phyloP scores from a whole-genome alignment of 164 flowering plant genomes.

The Amborella trichopoda region DNA sequence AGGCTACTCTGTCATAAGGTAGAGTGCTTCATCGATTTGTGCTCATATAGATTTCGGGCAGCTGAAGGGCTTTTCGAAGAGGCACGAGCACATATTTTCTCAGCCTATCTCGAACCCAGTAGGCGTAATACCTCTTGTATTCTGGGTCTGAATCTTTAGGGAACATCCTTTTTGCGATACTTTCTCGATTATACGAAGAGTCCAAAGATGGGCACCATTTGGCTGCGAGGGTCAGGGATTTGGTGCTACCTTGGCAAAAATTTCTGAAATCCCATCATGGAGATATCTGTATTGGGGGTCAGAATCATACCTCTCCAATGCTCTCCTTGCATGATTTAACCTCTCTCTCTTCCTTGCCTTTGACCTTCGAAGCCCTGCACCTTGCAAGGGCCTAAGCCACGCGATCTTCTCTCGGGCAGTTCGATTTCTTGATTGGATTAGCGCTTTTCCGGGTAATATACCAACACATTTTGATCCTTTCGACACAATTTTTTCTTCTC shows the following conservation, averaged over 20 bases:
- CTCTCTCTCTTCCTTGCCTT: constrained; percentile 11
- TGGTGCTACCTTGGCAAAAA: constrained; percentile 10
- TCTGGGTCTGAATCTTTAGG: constrained; percentile 20
- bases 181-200: constrained; percentile 22
- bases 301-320: constrained; percentile 11
- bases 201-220: constrained; percentile 28
- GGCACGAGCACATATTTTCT: constrained; percentile 33
- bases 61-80: constrained; percentile 14
- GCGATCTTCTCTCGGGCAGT: no score
- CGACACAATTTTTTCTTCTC: no score
- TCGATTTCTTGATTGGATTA: no score
- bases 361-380: no score
- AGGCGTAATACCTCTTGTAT: constrained; percentile 31
- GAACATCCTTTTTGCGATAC: constrained; percentile 29
- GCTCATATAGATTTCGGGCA: constrained; percentile 41
- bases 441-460: no score
- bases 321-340: constrained; percentile 14
- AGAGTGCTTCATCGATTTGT: constrained; percentile 26
- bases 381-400: no score
- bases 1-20: constrained; percentile 37
- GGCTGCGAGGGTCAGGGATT: constrained; percentile 15
- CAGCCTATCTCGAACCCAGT: constrained; percentile 32
- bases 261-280: constrained; percentile 18
- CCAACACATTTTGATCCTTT: no score
- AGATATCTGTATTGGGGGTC: constrained; percentile 20